These are phyloP conservation scores for Corylus americana DNA, from an alignment of 306 rosid species.

Conservation along the genomic window DNA sequence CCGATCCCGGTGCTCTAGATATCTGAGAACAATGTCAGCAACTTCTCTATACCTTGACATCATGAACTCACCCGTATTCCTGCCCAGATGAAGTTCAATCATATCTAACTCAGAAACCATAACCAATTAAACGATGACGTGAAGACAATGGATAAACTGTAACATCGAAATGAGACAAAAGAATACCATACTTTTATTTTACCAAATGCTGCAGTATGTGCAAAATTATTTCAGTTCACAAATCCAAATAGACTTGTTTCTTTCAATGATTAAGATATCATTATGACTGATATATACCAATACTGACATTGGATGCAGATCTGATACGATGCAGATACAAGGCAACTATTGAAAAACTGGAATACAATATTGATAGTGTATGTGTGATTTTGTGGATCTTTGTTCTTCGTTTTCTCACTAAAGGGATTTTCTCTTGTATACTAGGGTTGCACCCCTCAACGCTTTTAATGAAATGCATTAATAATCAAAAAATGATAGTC, in stretches of 20 bases:
- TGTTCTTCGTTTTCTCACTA: too few species aligned
- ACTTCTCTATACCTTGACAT: constrained; percentile 99
- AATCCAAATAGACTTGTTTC: not conserved
- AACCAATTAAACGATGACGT: constrained; percentile 12
- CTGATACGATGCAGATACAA: not conserved
- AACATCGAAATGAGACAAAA: constrained; percentile 6
- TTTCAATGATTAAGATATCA: not conserved
- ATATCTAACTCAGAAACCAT: constrained; percentile 6
- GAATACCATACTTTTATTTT: constrained; percentile 1
- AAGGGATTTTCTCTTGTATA: too few species aligned
- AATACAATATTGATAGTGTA: too few species aligned
- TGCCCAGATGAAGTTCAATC: constrained; percentile 40
- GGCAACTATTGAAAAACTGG: too few species aligned
- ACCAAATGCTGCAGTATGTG: too few species aligned
- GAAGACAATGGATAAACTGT: not conserved
- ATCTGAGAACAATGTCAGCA: constrained; percentile 94
- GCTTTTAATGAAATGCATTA: too few species aligned
- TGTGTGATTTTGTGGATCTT: too few species aligned
- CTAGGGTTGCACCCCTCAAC: too few species aligned
- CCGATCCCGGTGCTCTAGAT: constrained; percentile 87
- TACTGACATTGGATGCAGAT: not conserved
- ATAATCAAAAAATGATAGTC: too few species aligned
- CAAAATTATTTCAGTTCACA: not conserved
- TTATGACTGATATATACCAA: not conserved
- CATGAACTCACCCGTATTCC: constrained; percentile 99